Base-by-base conservation (phyloP, 2,329 filamentous ascomycete species). In the Phaeosphaeria sp. region DNA sequence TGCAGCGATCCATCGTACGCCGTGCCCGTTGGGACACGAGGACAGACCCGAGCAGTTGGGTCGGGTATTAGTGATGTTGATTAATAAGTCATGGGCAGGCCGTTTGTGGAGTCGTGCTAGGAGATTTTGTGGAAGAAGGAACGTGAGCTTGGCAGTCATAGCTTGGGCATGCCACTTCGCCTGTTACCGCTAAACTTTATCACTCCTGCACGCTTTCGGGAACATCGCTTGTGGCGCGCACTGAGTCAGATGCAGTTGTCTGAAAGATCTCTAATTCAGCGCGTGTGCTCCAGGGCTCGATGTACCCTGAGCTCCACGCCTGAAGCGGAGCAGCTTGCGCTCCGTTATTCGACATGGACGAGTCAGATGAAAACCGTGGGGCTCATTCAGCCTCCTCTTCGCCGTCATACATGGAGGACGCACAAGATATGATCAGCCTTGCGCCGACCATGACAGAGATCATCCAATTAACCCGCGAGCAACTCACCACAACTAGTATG, bases 401-500 rank as follows among this genome's bases (percentile, higher is more conserved):
- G 11, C 47, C 33, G 6, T 21, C 30, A 10, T 2, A 17, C 23
- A 39, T 30, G 20, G 36, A n/a, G 30, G 39, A 22, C 20, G 18
- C 33, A 41, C 43, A 21, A 44, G 46, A 21, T 17, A 64, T 60
- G 54, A 51, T 25, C 27, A 25, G 58, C 50, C 56, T 63, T 56
- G 57, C 64, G 22, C 70, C 71, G 3, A 59, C 64, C 2, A 59
- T 72, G 3, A 22, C 55, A 30, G 71, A 72, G 17, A 73, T 75
- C 20, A 51, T 54, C 6, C 47, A 64, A 54, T 58, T 72, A 59
- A 75, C 68, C 9, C 69, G 49, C 17, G 61, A 62, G 25, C 60
- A 67, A 64, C 58, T 74, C 21, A 68, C 59, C n/a, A 60, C 55
- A 54, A 46, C 47, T 22, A 60, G 59, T 49, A 50, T 65, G 6